These are phyloP conservation scores for Priceomyces castillae DNA, from an alignment of 805 yeast species.

Conservation along the genomic window DNA sequence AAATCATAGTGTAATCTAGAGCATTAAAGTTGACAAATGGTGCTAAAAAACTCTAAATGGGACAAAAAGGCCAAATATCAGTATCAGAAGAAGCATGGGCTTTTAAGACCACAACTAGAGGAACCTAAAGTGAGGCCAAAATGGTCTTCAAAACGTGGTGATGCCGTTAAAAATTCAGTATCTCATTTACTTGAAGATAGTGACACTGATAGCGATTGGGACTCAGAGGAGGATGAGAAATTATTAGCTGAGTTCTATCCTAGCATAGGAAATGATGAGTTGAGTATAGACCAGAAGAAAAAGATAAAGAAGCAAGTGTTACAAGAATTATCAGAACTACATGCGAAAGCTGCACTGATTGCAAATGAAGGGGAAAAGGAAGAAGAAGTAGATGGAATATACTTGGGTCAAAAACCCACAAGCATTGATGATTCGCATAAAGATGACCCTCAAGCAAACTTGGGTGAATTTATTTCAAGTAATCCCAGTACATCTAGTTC, in stretches of 20 bases:
- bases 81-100: slow-evolving; percentile 42
- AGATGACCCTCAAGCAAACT: slow-evolving; percentile 1
- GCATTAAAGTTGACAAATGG: slow-evolving; percentile 24
- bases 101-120: slow-evolving; percentile 12
- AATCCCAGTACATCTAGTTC: slow-evolving; percentile 9
- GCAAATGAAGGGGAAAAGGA: slow-evolving; percentile 10
- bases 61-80: slow-evolving; percentile 40
- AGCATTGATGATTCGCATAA: slow-evolving; percentile 3
- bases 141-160: slow-evolving; percentile 33
- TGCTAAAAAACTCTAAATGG: slow-evolving; percentile 43
- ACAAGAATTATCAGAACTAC: slow-evolving; percentile 17
- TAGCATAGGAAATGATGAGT: slow-evolving; percentile 30
- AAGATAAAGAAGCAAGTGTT: slow-evolving; percentile 37
- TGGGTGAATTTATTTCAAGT: slow-evolving; percentile 22
- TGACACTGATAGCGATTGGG: slow-evolving; percentile 34
- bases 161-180: slow-evolving; percentile 6
- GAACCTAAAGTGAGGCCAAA: slow-evolving; percentile 19
- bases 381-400: slow-evolving; percentile 32
- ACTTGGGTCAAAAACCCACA: slow-evolving; percentile 27
- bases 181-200: slow-evolving; percentile 23
- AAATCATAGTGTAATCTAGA: background rate
- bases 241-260: slow-evolving; percentile 41
- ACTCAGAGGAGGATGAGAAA: slow-evolving; percentile 40
- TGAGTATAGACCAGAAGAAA: slow-evolving; percentile 32
- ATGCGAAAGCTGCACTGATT: slow-evolving; percentile 1